A percentile compares a stretch with the other conserved stretches of the same genome.
Conservation (phyloP, 1,139 yeast genomes). For the Blastobotrys arbuscula region DNA sequence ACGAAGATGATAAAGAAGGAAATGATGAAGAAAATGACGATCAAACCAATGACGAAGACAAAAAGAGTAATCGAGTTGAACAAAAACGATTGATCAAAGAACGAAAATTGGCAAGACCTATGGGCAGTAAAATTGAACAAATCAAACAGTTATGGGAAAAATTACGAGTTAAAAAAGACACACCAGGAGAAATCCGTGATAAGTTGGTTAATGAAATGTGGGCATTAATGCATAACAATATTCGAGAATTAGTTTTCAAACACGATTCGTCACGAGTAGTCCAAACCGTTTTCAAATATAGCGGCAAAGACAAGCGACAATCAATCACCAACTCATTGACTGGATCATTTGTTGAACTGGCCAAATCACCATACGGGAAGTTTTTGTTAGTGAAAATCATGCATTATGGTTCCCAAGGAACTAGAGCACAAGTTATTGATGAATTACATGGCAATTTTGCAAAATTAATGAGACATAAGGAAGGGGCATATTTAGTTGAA, state of each 20-base stretch:
- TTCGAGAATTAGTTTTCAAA: slow-evolving; percentile 81
- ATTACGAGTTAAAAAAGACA: slow-evolving; percentile 76
- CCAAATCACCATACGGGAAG: slow-evolving; percentile 91
- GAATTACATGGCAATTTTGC: slow-evolving; percentile 88
- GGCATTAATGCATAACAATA: slow-evolving; percentile 70
- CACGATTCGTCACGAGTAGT: slow-evolving; percentile 97
- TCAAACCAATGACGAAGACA: slow-evolving; percentile 27
- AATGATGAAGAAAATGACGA: slow-evolving; percentile 30
- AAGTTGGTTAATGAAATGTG: slow-evolving; percentile 80
- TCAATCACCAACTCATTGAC: slow-evolving; percentile 62
- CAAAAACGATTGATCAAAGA: slow-evolving; percentile 75
- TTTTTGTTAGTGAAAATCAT: slow-evolving; percentile 81
- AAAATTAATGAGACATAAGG: slow-evolving; percentile 92
- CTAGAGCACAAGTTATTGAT: slow-evolving; percentile 66
- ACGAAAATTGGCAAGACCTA: slow-evolving; percentile 78
- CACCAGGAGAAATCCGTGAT: slow-evolving; percentile 72
- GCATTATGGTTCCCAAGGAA: slow-evolving; percentile 84
- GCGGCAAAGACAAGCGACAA: slow-evolving; percentile 74
- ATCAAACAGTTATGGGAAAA: slow-evolving; percentile 90
- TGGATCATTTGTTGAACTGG: slow-evolving; percentile 74
- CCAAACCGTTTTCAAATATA: slow-evolving; percentile 85
- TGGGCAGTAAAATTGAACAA: slow-evolving; percentile 79
- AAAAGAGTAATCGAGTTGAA: slow-evolving; percentile 65
- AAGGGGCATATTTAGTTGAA: slow-evolving; percentile 98
- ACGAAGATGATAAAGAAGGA: slow-evolving; percentile 30